Evolutionary conservation across 2,329 filamentous ascomycete species (phyloP).

Genomic region (Diaporthe australafricana): DNA sequence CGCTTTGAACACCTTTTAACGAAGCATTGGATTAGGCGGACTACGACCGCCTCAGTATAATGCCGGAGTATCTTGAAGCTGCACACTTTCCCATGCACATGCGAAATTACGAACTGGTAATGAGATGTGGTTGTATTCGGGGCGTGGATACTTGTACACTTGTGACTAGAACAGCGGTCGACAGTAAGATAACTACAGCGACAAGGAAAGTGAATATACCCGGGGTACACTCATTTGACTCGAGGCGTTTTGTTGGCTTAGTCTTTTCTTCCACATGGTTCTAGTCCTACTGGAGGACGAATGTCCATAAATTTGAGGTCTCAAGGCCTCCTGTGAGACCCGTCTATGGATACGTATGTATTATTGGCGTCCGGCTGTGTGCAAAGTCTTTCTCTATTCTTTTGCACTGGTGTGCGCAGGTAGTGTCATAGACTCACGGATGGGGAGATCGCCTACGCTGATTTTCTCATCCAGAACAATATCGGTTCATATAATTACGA

Average conservation of each 20-base stretch:
- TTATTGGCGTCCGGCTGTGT: no score
- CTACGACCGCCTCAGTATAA: neutral
- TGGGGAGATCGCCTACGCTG: neutral
- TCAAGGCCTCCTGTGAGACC: neutral
- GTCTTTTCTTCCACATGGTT: neutral
- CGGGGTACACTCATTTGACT: neutral
- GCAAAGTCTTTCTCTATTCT: neutral
- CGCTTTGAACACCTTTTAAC: neutral
- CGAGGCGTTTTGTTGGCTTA: neutral
- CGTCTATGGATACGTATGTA: neutral
- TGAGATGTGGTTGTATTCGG: neutral
- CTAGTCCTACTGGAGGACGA: neutral
- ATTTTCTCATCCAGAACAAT: no score
- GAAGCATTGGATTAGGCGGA: neutral
- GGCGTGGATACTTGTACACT: constrained; percentile 13
- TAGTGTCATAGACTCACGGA: neutral
- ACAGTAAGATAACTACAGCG: constrained; percentile 5
- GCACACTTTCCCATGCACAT: no score
- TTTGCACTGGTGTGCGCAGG: neutral
- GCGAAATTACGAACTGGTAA: neutral
- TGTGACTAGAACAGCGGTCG: neutral
- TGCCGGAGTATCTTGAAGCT: neutral
- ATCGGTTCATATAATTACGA: no score
- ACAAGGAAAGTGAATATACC: constrained; percentile 22
- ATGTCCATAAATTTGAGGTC: neutral